Evolutionary conservation across 116 monocot species (phyloP), one percentile per base, ranked within the genome.

Genomic region (Dioscorea cayenensis): DNA sequence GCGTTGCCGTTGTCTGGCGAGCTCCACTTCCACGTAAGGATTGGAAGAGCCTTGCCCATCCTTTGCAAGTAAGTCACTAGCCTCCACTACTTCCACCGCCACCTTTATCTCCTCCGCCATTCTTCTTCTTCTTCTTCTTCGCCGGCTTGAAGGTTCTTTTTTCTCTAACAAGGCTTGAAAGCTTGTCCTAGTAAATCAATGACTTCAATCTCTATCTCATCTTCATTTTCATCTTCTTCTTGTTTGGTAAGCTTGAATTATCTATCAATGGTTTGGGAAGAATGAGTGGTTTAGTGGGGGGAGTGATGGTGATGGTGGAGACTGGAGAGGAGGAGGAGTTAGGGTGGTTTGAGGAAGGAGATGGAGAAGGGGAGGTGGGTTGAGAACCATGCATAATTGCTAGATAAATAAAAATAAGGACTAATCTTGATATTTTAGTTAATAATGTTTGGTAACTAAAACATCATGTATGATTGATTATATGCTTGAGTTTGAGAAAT

Each of bases 11-110:
- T 72, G 60, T 10, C 72, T 62, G 43, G 43, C 60, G 28, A 78
- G 66, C 3, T 62, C 66, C 3, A 68, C 55, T 32, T 78, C 78
- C 0, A 78, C 78, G 28, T 21, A 78, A 2, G 78, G 28, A 28
- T 66, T 78, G 5, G 78, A 27, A 8, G 77, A 71, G 18, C 77
- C 77, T 3, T 71, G 71, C 11, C 71, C 66, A 17, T 77, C 77
- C 65, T 71, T 71, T 0, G 77, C 71, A 65, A 71, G 65, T 9
- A 77, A 29, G 28, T 77, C 70, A 22, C 13, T 64, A 14, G 77
- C 77, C 10, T 71, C 65, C 6, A 66, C 23, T 6, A 77, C 69
- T 28, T 77, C 77, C 69, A 77, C 77, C 29, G 36, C 77, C 38
- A 77, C 18, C 71, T 77, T 77, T 36, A 75, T 70, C 17, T 28